Evolutionary conservation across 2,329 filamentous ascomycete genomes (phyloP), one percentile per base, ranked within the genome.

Genomic region (Gnomoniopsis smithogilvyi): DNA sequence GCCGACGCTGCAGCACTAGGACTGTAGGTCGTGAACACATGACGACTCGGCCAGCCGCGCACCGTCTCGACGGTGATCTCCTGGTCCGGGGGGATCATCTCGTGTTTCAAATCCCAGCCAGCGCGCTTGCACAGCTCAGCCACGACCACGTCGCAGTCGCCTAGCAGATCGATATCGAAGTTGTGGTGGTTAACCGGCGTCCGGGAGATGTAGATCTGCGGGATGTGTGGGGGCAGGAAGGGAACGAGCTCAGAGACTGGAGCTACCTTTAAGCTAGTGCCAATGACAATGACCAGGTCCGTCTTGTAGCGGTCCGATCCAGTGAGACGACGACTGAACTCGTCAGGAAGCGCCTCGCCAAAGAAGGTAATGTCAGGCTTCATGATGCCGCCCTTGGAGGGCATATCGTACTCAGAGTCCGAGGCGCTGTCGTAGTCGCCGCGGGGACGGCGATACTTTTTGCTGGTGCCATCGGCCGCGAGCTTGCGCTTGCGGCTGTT

Each of bases 301-400:
- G 90, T 91, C 59, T 84, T 80, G 64, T 91, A 85, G 60, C 86
- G 86, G 73, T 99, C 95, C 66, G 91, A 83, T 61, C 91, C 82
- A n/a, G 90, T 86, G 15, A 98, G 83, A 8, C 93, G 88, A 52
- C 85, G 80, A 59, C 89, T 90, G 74, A 99, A 99, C 65, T 86
- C 84, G 66, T 91, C 86, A 0, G 94, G 93, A 1, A 99, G 86
- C 53, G 87, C 82, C 76, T 99, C 95, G 66, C 94, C 94, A 68
- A 98, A 98, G 78, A 99, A 98, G 50, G 92, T 98, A 70, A 99
- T 98, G 76, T 98, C 94, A 10, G 95, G 95, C 80, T 90, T 96
- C 92, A 96, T 96, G 70, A 96, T 86, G 58, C 91, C 92, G 2
- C 86, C 83, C 51, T 82, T 79, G 2, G 86, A 85, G 64, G 87